Conservation (phyloP, 1,284 basidiomycete species). For the Albatrellus sp. region DNA sequence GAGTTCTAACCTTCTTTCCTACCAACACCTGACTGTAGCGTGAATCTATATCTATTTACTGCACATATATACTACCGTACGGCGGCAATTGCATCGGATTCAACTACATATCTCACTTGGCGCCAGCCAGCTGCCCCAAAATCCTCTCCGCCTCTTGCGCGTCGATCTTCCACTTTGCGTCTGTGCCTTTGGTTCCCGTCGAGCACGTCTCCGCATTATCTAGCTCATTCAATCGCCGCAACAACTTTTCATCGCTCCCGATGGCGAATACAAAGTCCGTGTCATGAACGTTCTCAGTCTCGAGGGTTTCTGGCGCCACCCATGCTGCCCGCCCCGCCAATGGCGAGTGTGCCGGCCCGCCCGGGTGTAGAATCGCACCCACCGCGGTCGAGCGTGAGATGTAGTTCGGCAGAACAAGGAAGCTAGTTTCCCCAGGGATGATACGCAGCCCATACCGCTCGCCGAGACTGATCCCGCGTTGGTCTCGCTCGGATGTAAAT, state of each 20-base stretch:
- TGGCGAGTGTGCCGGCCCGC: slow-evolving; percentile 45
- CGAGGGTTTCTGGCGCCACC: slow-evolving; percentile 20
- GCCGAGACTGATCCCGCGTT: slow-evolving; percentile 38
- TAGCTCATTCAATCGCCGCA: slow-evolving; percentile 61
- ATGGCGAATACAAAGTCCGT: slow-evolving; percentile 54
- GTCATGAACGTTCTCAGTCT: slow-evolving; percentile 26
- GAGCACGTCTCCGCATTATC: slow-evolving; percentile 61
- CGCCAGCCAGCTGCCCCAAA: slow-evolving; percentile 8
- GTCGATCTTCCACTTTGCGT: slow-evolving; percentile 51
- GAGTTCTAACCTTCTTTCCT: no score
- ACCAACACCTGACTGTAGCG: no score
- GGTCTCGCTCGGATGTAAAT: background rate
- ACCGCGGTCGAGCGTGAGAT: slow-evolving; percentile 74
- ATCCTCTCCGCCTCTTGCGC: slow-evolving; percentile 6
- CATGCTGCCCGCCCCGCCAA: slow-evolving; percentile 27
- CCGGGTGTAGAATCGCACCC: slow-evolving; percentile 58
- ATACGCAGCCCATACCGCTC: slow-evolving; percentile 73
- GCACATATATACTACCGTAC: no score
- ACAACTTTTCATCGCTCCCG: slow-evolving; percentile 62
- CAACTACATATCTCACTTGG: no score
- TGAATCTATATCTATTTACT: no score
- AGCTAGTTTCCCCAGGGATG: slow-evolving; percentile 64
- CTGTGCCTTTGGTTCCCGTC: slow-evolving; percentile 56
- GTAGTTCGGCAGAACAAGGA: slow-evolving; percentile 78
- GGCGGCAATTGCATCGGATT: no score